Evolutionary conservation across 768 basidiomycete genomes (phyloP).

Genomic region (Trametes meyenii): DNA sequence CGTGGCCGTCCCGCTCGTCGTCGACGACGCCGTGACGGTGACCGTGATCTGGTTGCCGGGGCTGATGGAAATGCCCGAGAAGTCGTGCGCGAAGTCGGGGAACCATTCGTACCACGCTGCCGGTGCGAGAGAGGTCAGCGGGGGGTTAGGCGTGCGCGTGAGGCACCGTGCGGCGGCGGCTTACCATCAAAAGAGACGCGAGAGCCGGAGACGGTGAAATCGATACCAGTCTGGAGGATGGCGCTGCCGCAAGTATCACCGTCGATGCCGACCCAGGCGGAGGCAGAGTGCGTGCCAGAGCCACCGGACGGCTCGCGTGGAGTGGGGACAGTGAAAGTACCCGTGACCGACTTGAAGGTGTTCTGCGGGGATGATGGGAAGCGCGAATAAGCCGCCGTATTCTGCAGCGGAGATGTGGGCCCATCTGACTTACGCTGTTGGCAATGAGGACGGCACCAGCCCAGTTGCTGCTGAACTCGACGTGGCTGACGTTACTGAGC

Average conservation of each 20-base stretch:
- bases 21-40: slow-evolving; percentile 34
- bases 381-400: not conserved
- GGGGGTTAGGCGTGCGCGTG: not conserved
- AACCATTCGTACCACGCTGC: slow-evolving; percentile 40
- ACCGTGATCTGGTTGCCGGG: slow-evolving; percentile 35
- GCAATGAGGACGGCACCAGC: slow-evolving; percentile 38
- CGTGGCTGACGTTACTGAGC: slow-evolving; percentile 29
- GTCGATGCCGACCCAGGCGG: slow-evolving; percentile 43
- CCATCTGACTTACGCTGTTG: slow-evolving; percentile 23
- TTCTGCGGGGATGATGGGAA: slow-evolving; percentile 19
- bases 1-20: slow-evolving; percentile 32
- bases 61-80: slow-evolving; percentile 34
- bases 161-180: not conserved
- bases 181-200: slow-evolving; percentile 35
- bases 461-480: slow-evolving; percentile 40
- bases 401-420: not conserved
- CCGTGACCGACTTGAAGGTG: slow-evolving; percentile 41
- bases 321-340: slow-evolving; percentile 39
- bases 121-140: not conserved
- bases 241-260: slow-evolving; percentile 40
- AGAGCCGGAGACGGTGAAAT: slow-evolving; percentile 34
- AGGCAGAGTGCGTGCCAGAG: slow-evolving; percentile 33
- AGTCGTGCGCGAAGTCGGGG: slow-evolving; percentile 38
- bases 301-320: slow-evolving; percentile 33
- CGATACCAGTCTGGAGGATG: slow-evolving; percentile 41